phyloP scores from a whole-genome alignment of 257 asterid genomes.

The Solanum neorickii region DNA sequence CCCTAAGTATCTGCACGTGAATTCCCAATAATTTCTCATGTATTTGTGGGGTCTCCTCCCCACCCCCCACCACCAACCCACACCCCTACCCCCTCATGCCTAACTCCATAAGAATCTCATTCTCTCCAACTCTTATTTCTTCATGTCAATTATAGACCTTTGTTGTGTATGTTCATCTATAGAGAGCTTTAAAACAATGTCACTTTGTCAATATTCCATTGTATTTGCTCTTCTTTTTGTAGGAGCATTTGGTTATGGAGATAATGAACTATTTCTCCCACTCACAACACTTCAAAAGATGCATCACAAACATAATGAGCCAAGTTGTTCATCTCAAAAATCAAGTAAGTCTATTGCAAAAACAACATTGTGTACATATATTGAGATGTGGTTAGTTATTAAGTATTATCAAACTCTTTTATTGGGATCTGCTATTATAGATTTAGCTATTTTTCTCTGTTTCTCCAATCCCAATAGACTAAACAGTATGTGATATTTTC shows the following conservation, averaged over 20 bases:
- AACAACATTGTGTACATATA: background rate
- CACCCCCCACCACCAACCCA: conserved; percentile 25
- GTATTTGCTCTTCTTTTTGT: conserved; percentile 6
- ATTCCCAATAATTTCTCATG: conserved; percentile 91
- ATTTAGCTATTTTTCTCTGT: background rate
- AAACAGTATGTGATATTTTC: background rate
- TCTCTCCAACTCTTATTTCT: conserved; percentile 2
- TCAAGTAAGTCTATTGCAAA: conserved; percentile 41
- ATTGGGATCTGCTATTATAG: conserved; percentile 2
- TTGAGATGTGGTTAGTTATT: background rate
- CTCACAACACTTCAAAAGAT: conserved; percentile 22
- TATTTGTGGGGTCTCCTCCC: conserved; percentile 58
- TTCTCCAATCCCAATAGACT: background rate
- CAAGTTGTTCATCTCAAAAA: conserved; percentile 24
- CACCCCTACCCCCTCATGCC: conserved; percentile 18
- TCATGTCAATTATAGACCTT: background rate
- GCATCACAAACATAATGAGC: background rate
- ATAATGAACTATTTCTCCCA: conserved; percentile 27
- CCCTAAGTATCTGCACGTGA: conserved; percentile 57
- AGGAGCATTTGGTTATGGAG: conserved; percentile 19
- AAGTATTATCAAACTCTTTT: background rate
- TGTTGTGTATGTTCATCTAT: background rate
- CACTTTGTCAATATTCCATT: background rate
- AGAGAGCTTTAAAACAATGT: background rate
- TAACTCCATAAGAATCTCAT: conserved; percentile 55